Percentiles rank a stretch among this genome's conserved stretches.
phyloP scores from a whole-genome alignment of 1,139 yeast species.

The Yamadazyma dushanensis region DNA sequence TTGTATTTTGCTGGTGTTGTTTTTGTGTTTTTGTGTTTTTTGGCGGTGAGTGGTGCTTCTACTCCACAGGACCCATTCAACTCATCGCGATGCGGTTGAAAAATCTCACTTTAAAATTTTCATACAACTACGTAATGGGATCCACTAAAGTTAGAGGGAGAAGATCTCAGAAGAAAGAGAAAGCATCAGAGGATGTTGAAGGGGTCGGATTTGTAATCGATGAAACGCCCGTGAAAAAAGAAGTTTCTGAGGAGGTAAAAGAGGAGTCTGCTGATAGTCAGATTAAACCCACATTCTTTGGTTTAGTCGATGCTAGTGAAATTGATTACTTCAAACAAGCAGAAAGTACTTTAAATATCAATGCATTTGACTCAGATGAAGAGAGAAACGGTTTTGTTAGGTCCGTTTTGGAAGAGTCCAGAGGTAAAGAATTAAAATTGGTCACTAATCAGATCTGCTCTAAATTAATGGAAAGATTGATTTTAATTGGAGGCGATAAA shows the following conservation, averaged over 20 bases:
- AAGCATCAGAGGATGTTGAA: constrained; percentile 6
- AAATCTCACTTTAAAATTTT: constrained; percentile 1
- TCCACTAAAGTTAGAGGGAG: constrained; percentile 62
- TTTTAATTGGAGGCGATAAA: constrained; percentile 61
- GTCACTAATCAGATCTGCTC: constrained; percentile 96
- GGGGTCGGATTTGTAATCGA: constrained; percentile 18
- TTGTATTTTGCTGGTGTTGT: not conserved
- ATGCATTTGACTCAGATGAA: constrained; percentile 74
- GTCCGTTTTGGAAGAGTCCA: constrained; percentile 81
- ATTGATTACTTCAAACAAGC: constrained; percentile 91
- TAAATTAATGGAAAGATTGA: constrained; percentile 82
- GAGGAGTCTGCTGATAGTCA: constrained; percentile 7
- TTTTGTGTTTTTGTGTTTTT: too few species aligned
- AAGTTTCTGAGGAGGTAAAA: constrained; percentile 6
- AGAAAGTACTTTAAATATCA: constrained; percentile 78
- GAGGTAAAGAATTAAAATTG: constrained; percentile 86
- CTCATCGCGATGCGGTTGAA: constrained; percentile 12
- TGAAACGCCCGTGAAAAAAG: constrained; percentile 12
- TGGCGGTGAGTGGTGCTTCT: too few species aligned
- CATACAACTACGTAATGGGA: constrained; percentile 14
- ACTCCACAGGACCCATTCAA: too few species aligned
- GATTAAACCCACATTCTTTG: constrained; percentile 56
- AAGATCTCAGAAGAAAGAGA: constrained; percentile 51
- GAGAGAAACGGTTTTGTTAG: constrained; percentile 72
- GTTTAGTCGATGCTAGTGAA: constrained; percentile 81